Evolutionary conservation across 495 filamentous ascomycete genomes (phyloP).

Genomic region (Articulospora tetracladia): DNA sequence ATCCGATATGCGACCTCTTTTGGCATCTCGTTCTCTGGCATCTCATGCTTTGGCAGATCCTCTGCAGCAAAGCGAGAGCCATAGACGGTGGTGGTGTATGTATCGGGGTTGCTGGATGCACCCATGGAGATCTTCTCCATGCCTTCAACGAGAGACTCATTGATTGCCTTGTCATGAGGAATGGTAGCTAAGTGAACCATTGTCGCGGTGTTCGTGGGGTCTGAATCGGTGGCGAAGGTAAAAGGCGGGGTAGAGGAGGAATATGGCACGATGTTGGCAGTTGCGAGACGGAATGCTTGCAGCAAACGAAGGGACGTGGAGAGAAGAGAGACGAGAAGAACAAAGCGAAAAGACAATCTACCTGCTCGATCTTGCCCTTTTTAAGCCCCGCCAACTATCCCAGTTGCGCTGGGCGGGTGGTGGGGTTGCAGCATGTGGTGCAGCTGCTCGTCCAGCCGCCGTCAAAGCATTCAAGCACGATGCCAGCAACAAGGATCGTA

Average conservation of each 20-base stretch:
- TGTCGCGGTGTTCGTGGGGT: slow-evolving; percentile 28
- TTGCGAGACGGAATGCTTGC: not conserved
- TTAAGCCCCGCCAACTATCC: not conserved
- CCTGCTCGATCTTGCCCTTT: not conserved
- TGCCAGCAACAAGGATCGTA: not conserved
- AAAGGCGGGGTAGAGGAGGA: slow-evolving; percentile 5
- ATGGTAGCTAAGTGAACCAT: slow-evolving; percentile 69
- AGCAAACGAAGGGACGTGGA: not conserved
- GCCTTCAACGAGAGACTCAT: slow-evolving; percentile 31
- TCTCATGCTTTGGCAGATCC: slow-evolving; percentile 75
- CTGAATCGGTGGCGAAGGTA: not conserved
- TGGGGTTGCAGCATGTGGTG: not conserved
- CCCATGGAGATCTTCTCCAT: slow-evolving; percentile 43
- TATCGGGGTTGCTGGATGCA: slow-evolving; percentile 41
- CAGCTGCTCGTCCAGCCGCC: not conserved
- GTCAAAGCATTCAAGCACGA: not conserved
- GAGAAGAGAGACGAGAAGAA: slow-evolving; percentile 5
- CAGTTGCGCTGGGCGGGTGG: not conserved
- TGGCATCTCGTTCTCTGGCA: slow-evolving; percentile 89
- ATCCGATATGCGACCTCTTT: slow-evolving; percentile 87
- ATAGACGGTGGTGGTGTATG: slow-evolving; percentile 75
- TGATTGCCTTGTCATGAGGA: slow-evolving; percentile 43
- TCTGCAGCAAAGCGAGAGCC: slow-evolving; percentile 74
- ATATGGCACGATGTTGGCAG: not conserved
- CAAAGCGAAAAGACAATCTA: not conserved